Evolutionary conservation across 768 basidiomycete genomes (phyloP), one percentile per base, ranked within the genome.

Genomic region (Kwoniella bestiolae): DNA sequence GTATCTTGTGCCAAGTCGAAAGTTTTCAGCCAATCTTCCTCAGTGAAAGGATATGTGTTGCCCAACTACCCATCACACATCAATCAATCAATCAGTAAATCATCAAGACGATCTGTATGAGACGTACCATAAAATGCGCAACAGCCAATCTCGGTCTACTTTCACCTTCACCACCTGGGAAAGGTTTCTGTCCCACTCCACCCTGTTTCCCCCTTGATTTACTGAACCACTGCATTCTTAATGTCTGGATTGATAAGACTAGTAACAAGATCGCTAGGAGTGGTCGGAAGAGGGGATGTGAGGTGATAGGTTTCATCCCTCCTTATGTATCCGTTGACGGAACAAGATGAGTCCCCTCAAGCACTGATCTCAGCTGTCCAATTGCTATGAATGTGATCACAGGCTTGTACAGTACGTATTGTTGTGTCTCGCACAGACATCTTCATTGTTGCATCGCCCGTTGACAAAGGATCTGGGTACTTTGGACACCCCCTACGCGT

Each of bases 41-140:
- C 60, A 0, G 74, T 76, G 69, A 76, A 82, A 14, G 76, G 75
- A 52, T 79, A 77, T 0, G 80, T 80, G 52, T 82, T 82, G 1
- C 81, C 81, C 2, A 81, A 72, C 80, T 81, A 53, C 35, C 7
- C 25, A 47, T 51, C 12, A 9, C 38, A 45, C n/a, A 41, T 23
- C 21, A 41, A 21, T 16, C 29, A 31, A 11, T 21, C 7, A 18
- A 34, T 7, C 23, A 28, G 32, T 11, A 57, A 14, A 11, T n/a
- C 9, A n/a, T 26, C 25, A n/a, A 21, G n/a, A 35, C 8, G 14
- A 18, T 3, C 16, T 11, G 26, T 7, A 11, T 11, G 3, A n/a
- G 35, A 70, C 75, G 56, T 45, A 80, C 79, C 80, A 82, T 82
- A 62, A 82, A 82, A 56, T 82, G 81, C 5, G 80, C 81, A 4